phyloP scores from a whole-genome alignment of 2,329 filamentous ascomycete species.

The Teratosphaeria pseudoeucalypti region DNA sequence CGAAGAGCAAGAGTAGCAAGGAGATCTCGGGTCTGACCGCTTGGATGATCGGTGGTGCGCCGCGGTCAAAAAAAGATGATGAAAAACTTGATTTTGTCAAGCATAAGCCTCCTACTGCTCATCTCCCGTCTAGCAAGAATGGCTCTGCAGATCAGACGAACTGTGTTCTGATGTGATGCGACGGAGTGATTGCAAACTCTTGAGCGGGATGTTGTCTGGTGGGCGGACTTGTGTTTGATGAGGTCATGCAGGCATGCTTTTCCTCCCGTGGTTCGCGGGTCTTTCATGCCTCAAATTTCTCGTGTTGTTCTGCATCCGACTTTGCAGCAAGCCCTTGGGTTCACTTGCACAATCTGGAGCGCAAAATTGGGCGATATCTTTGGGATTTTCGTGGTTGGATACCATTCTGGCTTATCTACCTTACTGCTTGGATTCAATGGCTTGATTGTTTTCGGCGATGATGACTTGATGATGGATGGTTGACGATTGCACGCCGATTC shows the following conservation, averaged over 20 bases:
- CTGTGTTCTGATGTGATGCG: slow-evolving; percentile 4
- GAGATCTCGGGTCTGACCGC: slow-evolving; percentile 16
- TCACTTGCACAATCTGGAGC: background rate
- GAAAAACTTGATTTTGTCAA: slow-evolving; percentile 11
- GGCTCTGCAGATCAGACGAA: slow-evolving; percentile 1
- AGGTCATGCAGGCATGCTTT: slow-evolving; percentile 18
- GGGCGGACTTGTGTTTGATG: slow-evolving; percentile 7
- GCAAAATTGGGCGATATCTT: background rate
- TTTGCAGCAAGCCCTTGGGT: background rate
- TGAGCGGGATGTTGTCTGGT: background rate
- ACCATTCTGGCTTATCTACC: background rate
- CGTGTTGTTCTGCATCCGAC: background rate
- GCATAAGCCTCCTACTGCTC: slow-evolving; percentile 1
- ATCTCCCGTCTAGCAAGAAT: background rate
- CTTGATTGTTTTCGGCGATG: background rate
- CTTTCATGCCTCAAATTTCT: slow-evolving; percentile 16
- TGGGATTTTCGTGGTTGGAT: background rate
- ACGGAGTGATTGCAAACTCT: slow-evolving; percentile 1
- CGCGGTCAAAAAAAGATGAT: slow-evolving; percentile 12
- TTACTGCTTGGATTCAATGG: background rate
- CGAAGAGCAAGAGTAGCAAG: slow-evolving; percentile 15
- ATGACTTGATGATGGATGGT: background rate
- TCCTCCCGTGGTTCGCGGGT: slow-evolving; percentile 17
- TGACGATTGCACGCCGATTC: background rate
- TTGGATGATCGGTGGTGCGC: slow-evolving; percentile 19